These are phyloP conservation scores for Stemphylium lycopersici DNA, from an alignment of 2,329 filamentous ascomycete genomes.

Conservation along the genomic window DNA sequence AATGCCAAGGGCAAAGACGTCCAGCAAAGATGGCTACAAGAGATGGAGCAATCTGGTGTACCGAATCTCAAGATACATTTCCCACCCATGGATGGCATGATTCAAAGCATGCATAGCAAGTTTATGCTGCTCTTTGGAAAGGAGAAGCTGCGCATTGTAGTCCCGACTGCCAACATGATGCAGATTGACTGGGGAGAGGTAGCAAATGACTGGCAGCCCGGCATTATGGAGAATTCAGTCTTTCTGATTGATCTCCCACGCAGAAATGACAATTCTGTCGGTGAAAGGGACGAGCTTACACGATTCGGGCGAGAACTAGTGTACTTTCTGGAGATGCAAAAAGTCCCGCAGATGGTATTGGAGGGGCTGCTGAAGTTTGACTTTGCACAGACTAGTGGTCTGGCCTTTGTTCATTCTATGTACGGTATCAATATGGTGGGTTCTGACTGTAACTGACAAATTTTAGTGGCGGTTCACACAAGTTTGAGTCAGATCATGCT, in stretches of 20 bases:
- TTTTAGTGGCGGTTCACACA: conserved; percentile 42
- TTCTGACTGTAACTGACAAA: conserved; percentile 6
- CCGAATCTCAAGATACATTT: conserved; percentile 73
- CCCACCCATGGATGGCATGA: conserved; percentile 74
- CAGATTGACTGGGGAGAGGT: conserved; percentile 87
- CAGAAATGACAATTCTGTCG: conserved; percentile 41
- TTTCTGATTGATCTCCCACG: conserved; percentile 92
- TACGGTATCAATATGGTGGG: conserved; percentile 51
- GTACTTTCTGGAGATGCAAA: conserved; percentile 72
- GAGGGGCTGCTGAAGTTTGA: conserved; percentile 78
- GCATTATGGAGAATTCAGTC: conserved; percentile 59
- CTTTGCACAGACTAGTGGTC: conserved; percentile 71
- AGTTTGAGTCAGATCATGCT: conserved; percentile 47
- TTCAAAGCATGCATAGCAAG: conserved; percentile 90
- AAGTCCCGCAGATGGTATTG: conserved; percentile 68
- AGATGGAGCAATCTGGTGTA: conserved; percentile 46
- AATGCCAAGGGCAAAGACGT: conserved; percentile 55
- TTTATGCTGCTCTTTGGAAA: conserved; percentile 85
- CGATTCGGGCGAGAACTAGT: conserved; percentile 73
- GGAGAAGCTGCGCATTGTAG: conserved; percentile 74
- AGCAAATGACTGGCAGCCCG: conserved; percentile 57
- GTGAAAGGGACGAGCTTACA: conserved; percentile 48
- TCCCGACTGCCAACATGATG: conserved; percentile 87
- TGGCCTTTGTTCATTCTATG: conserved; percentile 88
- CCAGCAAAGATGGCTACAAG: conserved; percentile 32